These are phyloP conservation scores for Xylaria telfairii DNA, from an alignment of 495 filamentous ascomycete species.

Conservation along the genomic window DNA sequence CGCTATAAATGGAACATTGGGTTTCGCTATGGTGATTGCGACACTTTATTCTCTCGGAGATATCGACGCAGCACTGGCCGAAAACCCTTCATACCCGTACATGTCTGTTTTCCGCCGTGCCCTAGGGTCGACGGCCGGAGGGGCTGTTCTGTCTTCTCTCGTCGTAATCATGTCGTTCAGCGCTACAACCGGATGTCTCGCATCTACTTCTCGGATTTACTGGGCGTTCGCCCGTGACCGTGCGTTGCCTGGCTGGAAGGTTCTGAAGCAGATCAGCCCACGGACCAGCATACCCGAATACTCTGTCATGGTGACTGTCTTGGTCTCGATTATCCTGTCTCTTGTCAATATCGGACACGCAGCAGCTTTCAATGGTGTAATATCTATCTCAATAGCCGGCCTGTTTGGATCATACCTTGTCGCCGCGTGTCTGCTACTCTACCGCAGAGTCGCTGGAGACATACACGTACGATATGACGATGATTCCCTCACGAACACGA, in stretches of 20 bases:
- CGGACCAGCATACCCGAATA: conserved; percentile 42
- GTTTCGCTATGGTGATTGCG: conserved; percentile 60
- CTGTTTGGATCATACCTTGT: conserved; percentile 53
- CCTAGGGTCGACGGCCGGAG: conserved; percentile 40
- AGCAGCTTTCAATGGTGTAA: conserved; percentile 56
- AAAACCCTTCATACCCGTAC: conserved; percentile 53
- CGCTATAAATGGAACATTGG: conserved; percentile 56
- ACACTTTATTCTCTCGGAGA: conserved; percentile 62
- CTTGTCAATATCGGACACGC: conserved; percentile 58
- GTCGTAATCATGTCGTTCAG: conserved; percentile 44
- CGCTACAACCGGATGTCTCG: conserved; percentile 45
- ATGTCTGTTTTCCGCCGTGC: conserved; percentile 51
- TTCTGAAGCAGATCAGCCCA: conserved; percentile 23
- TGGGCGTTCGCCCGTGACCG: conserved; percentile 62
- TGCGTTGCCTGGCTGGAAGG: conserved; percentile 44
- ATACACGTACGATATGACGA: conserved; percentile 23
- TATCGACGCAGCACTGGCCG: conserved; percentile 46
- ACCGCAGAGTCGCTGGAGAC: conserved; percentile 37
- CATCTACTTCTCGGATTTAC: conserved; percentile 57
- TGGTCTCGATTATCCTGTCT: conserved; percentile 49
- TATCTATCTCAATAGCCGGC: conserved; percentile 50
- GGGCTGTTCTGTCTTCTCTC: conserved; percentile 41
- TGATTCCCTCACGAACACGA: conserved; percentile 25
- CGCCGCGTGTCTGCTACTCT: conserved; percentile 48
- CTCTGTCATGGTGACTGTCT: conserved; percentile 44